Conservation (phyloP, 768 basidiomycete species). For the Phallus indusiatus region DNA sequence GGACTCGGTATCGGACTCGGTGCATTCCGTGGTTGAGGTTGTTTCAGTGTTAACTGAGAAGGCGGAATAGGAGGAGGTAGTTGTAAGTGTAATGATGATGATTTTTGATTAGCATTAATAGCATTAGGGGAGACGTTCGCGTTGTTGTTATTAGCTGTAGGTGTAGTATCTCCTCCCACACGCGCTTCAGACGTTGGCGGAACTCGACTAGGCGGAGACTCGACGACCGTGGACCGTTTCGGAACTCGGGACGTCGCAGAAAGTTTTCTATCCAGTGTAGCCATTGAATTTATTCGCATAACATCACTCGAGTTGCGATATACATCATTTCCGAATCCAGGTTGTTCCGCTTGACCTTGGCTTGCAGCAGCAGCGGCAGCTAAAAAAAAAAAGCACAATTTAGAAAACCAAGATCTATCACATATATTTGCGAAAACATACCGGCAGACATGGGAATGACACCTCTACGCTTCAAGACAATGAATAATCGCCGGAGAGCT, state of each 20-base stretch:
- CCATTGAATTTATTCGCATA: slow-evolving; percentile 82
- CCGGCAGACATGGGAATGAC: slow-evolving; percentile 79
- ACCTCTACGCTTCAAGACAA: slow-evolving; percentile 78
- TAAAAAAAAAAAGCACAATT: background rate
- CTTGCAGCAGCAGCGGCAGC: slow-evolving; percentile 21
- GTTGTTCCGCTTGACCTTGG: slow-evolving; percentile 20
- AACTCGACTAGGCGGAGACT: slow-evolving; percentile 83
- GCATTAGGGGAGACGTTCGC: background rate
- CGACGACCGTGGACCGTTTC: slow-evolving; percentile 90
- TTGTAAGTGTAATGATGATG: background rate
- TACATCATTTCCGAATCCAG: slow-evolving; percentile 48
- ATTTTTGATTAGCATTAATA: background rate
- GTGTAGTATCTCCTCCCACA: background rate
- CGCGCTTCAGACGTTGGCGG: slow-evolving; percentile 60
- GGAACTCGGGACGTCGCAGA: slow-evolving; percentile 89
- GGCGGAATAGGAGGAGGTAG: background rate
- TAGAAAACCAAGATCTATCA: background rate
- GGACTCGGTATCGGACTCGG: background rate
- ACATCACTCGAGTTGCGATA: slow-evolving; percentile 86
- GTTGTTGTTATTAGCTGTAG: background rate
- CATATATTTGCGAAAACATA: slow-evolving; percentile 29
- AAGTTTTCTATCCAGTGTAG: slow-evolving; percentile 89
- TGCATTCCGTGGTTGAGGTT: slow-evolving; percentile 8
- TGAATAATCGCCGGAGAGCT: slow-evolving; percentile 82
- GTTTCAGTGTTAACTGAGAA: slow-evolving; percentile 1